These are phyloP conservation scores for Zoysia japonica DNA, from an alignment of 176 grass and related monocot species.

Conservation along the genomic window DNA sequence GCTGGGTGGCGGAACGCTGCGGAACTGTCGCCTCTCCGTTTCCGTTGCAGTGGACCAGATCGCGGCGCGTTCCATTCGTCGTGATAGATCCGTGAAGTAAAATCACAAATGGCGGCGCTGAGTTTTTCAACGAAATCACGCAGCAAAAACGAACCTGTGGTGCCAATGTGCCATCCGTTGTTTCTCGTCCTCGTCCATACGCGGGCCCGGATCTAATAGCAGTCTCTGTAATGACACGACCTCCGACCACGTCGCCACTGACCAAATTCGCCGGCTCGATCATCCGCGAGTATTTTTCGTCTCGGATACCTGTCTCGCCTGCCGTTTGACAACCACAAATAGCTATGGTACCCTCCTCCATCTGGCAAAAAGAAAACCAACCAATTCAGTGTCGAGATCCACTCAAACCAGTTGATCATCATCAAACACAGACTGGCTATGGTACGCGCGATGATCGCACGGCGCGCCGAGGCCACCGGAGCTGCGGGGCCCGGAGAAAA, in stretches of 20 bases:
- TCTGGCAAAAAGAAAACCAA: no score
- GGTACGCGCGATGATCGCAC: no score
- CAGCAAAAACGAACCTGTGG: no score
- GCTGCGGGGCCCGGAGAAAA: no score
- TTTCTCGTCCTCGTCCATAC: not conserved
- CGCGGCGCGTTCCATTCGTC: not conserved
- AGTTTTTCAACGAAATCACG: not conserved
- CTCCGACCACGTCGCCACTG: not conserved
- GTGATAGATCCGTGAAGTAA: not conserved
- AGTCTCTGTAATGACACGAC: conserved; percentile 35
- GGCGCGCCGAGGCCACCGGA: no score
- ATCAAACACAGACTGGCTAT: no score
- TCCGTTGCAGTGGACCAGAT: not conserved
- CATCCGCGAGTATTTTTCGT: not conserved
- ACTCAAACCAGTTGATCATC: not conserved
- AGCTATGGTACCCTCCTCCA: not conserved
- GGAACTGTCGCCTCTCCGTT: not conserved
- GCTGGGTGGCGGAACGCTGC: not conserved
- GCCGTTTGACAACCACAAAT: not conserved
- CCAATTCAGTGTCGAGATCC: not conserved
- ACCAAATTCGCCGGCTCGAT: not conserved
- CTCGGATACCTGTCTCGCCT: not conserved
- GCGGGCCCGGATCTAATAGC: not conserved
- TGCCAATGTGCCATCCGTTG: no score
- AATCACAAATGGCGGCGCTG: not conserved